These are phyloP conservation scores for Digitaria exilis DNA, from an alignment of 202 grass and related monocot species.

Conservation along the genomic window DNA sequence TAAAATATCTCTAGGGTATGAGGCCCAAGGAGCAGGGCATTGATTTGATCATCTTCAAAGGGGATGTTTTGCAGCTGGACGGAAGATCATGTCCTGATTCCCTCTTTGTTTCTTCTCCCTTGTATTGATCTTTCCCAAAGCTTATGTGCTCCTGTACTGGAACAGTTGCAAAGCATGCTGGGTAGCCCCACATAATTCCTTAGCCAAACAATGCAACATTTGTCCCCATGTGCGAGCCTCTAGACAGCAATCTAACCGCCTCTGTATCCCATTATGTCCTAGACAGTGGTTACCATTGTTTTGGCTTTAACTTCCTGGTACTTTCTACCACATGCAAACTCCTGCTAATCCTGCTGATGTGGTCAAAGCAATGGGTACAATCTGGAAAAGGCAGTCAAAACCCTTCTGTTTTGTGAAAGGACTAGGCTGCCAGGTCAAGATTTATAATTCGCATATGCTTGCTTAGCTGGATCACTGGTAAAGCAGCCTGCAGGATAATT, in stretches of 20 bases:
- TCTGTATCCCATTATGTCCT: slow-evolving; percentile 41
- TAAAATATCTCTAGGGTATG: background rate
- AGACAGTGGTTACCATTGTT: slow-evolving; percentile 29
- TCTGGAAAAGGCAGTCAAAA: slow-evolving; percentile 41
- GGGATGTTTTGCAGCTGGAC: slow-evolving; percentile 42
- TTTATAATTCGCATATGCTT: background rate
- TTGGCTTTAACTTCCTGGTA: slow-evolving; percentile 24
- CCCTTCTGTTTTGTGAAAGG: background rate
- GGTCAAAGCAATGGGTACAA: slow-evolving; percentile 34
- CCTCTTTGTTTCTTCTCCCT: slow-evolving; percentile 47
- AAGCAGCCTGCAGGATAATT: background rate
- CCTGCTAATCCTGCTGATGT: background rate
- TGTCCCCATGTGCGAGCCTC: slow-evolving; percentile 48
- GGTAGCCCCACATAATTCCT: slow-evolving; percentile 45
- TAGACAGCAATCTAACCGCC: slow-evolving; percentile 36
- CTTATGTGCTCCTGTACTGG: slow-evolving; percentile 32
- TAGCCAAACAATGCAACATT: slow-evolving; percentile 43
- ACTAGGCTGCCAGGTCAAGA: slow-evolving; percentile 5
- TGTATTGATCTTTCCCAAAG: slow-evolving; percentile 50
- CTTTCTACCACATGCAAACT: slow-evolving; percentile 17
- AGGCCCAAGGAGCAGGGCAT: background rate
- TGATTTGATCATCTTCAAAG: slow-evolving; percentile 39
- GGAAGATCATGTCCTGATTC: slow-evolving; percentile 34
- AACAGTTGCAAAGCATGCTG: slow-evolving; percentile 41
- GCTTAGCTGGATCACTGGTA: background rate